Evolutionary conservation across 2,329 filamentous ascomycete genomes (phyloP).

Genomic region (Colletotrichum liriopes): DNA sequence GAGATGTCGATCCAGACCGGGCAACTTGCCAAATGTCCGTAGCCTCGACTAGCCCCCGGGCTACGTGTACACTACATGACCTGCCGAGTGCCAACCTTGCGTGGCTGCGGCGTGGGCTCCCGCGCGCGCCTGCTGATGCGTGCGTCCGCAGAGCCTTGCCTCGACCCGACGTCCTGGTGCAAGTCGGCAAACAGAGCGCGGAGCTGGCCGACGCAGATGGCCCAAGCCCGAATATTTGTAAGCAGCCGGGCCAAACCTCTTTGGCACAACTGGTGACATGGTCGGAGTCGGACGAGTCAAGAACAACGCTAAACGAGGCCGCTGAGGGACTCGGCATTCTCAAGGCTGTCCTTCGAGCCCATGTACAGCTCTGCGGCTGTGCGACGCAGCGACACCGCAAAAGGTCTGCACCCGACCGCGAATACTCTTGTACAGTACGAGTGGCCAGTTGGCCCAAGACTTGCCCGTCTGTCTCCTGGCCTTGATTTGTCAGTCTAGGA

Average conservation of each 20-base stretch:
- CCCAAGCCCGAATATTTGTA: neutral
- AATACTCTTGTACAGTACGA: neutral
- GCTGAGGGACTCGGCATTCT: neutral
- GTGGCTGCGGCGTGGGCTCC: neutral
- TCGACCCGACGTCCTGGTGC: neutral
- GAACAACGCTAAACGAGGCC: neutral
- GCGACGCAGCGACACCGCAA: neutral
- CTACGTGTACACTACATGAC: neutral
- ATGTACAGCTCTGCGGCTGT: neutral
- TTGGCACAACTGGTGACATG: too few relatives aligned
- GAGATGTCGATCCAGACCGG: neutral
- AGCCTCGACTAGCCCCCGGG: neutral
- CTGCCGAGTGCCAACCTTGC: neutral
- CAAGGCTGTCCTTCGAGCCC: neutral
- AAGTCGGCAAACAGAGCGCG: neutral
- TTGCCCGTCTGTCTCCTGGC: neutral
- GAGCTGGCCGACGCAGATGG: neutral
- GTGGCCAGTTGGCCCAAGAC: neutral
- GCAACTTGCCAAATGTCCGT: neutral
- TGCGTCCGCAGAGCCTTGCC: neutral
- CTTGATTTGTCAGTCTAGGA: conserved; percentile 7
- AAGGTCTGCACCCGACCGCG: neutral
- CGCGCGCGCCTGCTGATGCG: conserved; percentile 11
- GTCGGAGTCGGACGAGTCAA: neutral
- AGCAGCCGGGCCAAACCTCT: neutral